Percentiles rank a stretch among this genome's conserved stretches.
Conservation (phyloP, 441 rosid species). For the Melastoma candidum region DNA sequence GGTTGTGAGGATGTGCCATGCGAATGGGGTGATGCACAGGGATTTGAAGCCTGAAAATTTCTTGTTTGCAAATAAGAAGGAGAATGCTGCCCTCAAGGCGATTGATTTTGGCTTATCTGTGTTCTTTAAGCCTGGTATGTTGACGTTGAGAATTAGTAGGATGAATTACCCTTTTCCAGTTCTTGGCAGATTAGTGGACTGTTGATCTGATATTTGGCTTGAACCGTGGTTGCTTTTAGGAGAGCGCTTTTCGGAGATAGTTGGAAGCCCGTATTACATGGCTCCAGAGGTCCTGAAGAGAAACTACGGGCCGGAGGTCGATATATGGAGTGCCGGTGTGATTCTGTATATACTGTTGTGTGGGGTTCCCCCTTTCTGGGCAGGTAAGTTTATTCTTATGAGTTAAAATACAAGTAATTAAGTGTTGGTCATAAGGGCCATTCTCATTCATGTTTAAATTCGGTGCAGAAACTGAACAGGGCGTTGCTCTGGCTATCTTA, state of each 20-base stretch:
- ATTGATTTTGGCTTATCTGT: constrained; percentile 94
- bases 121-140: constrained; percentile 61
- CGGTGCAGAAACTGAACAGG: constrained; percentile 81
- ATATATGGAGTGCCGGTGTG: constrained; percentile 94
- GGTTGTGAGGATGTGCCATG: constrained; percentile 89
- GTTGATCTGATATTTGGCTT: not conserved
- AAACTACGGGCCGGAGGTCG: constrained; percentile 89
- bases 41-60: constrained; percentile 97
- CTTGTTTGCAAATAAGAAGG: constrained; percentile 81
- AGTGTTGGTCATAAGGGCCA: not conserved
- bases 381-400: constrained; percentile 36
- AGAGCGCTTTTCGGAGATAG: constrained; percentile 78
- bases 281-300: constrained; percentile 92
- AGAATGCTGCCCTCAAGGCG: constrained; percentile 64
- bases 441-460: constrained; percentile 4
- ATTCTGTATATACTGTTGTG: constrained; percentile 80
- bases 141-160: not conserved
- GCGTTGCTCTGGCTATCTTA: constrained; percentile 89
- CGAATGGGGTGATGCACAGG: constrained; percentile 82
- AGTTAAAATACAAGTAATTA: not conserved
- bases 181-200: too few species aligned
- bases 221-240: constrained; percentile 30
- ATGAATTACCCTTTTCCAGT: too few species aligned
- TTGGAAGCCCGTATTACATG: constrained; percentile 97
- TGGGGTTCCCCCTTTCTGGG: constrained; percentile 98